Evolutionary conservation across 495 filamentous ascomycete species (phyloP).

Genomic region (Melanomma pulvis-pyrius): DNA sequence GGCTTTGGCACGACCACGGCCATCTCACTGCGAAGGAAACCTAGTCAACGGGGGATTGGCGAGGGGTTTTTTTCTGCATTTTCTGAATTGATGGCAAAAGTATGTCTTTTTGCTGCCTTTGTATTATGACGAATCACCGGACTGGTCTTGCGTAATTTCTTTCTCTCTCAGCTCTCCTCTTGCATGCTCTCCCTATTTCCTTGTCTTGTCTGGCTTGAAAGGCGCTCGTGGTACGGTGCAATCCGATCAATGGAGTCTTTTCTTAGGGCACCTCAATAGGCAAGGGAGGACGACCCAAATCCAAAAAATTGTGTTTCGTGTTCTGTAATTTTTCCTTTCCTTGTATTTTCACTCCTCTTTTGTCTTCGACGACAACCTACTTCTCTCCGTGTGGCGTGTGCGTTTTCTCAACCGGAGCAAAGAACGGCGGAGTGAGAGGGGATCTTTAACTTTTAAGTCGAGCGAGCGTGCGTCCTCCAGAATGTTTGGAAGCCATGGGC

Average conservation of each 20-base stretch:
- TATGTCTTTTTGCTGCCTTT: slow-evolving; percentile 13
- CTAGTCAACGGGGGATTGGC: slow-evolving; percentile 4
- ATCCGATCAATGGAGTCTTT: slow-evolving; percentile 9
- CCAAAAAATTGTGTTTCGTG: slow-evolving; percentile 19
- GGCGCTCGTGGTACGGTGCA: not conserved
- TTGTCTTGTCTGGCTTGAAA: not conserved
- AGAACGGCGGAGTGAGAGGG: not conserved
- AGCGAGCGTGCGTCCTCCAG: too few species aligned
- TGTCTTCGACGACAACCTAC: not conserved
- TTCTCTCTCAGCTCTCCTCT: slow-evolving; percentile 5
- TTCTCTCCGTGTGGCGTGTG: not conserved
- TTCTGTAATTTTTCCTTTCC: not conserved
- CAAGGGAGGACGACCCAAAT: not conserved
- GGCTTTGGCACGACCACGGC: not conserved
- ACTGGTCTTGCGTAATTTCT: not conserved
- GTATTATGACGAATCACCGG: slow-evolving; percentile 37
- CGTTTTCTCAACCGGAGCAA: not conserved
- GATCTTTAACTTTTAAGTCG: not conserved
- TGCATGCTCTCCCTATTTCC: slow-evolving; percentile 1
- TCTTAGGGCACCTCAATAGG: slow-evolving; percentile 1
- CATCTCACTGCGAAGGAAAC: not conserved
- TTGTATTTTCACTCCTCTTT: not conserved
- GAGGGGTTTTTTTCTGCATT: slow-evolving; percentile 16
- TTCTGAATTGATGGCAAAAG: slow-evolving; percentile 24
- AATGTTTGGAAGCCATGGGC: not conserved